phyloP scores from a whole-genome alignment of 345 rosid genomes.

The Eucalyptus decipiens region DNA sequence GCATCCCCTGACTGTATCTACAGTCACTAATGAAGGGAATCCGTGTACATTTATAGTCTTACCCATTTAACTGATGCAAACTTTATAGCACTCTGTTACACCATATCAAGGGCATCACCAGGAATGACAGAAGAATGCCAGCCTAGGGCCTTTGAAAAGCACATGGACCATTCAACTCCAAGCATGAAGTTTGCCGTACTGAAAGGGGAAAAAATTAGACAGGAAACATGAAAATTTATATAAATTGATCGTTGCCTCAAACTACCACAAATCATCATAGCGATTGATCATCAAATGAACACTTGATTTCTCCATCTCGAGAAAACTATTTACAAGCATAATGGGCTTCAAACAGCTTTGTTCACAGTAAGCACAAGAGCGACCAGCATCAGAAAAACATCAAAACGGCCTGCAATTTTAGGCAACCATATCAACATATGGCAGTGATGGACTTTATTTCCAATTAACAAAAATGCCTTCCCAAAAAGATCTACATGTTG shows the following conservation, averaged over 20 bases:
- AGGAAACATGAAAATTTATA: neutral
- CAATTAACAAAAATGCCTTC: neutral
- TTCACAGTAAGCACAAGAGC: neutral
- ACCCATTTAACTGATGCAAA: constrained; percentile 20
- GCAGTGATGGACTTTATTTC: neutral
- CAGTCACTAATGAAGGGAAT: constrained; percentile 25
- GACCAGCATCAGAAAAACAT: neutral
- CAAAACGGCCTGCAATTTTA: neutral
- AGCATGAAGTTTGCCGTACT: neutral
- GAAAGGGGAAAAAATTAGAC: neutral
- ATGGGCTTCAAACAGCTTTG: neutral
- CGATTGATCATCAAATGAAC: neutral
- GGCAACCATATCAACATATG: neutral
- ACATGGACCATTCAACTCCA: neutral
- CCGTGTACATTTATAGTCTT: constrained; percentile 51
- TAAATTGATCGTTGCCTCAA: neutral
- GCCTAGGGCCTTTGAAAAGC: neutral
- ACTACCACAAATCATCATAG: neutral
- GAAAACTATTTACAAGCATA: neutral
- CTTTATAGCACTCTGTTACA: neutral
- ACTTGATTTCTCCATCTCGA: neutral
- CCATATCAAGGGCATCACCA: neutral
- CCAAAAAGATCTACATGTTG: neutral
- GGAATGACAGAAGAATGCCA: neutral
- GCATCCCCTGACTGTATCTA: constrained; percentile 20